These are phyloP conservation scores for Sclerotinia nivalis DNA, from an alignment of 2,329 filamentous ascomycete genomes.

Conservation along the genomic window DNA sequence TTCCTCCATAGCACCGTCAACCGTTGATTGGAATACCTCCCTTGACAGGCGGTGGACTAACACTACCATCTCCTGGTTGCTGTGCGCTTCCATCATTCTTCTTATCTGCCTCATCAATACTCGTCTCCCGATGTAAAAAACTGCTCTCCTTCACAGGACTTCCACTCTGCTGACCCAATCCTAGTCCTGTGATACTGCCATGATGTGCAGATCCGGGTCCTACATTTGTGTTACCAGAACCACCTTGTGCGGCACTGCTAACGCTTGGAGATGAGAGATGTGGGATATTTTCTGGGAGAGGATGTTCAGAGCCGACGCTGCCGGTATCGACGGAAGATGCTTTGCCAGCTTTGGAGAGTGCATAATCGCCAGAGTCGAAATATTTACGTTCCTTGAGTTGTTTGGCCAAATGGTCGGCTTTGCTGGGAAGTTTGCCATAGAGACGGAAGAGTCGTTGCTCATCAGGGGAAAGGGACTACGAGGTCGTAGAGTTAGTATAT, in stretches of 20 bases:
- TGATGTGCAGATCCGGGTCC: conserved; percentile 16
- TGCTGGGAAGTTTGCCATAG: conserved; percentile 96
- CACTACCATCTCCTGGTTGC: conserved; percentile 37
- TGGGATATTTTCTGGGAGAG: conserved; percentile 91
- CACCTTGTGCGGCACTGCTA: conserved; percentile 44
- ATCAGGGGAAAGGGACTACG: conserved; percentile 84
- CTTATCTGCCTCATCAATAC: conserved; percentile 58
- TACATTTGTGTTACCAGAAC: conserved; percentile 47
- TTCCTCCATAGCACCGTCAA: conserved; percentile 43
- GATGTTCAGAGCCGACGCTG: conserved; percentile 91
- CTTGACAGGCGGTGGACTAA: conserved; percentile 48
- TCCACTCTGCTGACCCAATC: conserved; percentile 56
- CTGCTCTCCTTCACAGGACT: conserved; percentile 91
- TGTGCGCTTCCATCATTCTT: conserved; percentile 41
- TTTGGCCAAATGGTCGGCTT: conserved; percentile 95
- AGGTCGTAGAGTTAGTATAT: conserved; percentile 10
- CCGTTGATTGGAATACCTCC: conserved; percentile 66
- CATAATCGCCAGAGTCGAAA: conserved; percentile 95
- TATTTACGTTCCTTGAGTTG: conserved; percentile 99
- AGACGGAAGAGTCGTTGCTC: conserved; percentile 96
- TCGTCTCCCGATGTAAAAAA: conserved; percentile 81
- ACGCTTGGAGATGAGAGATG: conserved; percentile 70
- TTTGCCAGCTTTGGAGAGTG: conserved; percentile 96
- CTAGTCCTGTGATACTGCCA: conserved; percentile 46
- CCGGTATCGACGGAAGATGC: conserved; percentile 91